Evolutionary conservation across 1,284 basidiomycete species (phyloP).

Genomic region (Rhodotorula glutinis): DNA sequence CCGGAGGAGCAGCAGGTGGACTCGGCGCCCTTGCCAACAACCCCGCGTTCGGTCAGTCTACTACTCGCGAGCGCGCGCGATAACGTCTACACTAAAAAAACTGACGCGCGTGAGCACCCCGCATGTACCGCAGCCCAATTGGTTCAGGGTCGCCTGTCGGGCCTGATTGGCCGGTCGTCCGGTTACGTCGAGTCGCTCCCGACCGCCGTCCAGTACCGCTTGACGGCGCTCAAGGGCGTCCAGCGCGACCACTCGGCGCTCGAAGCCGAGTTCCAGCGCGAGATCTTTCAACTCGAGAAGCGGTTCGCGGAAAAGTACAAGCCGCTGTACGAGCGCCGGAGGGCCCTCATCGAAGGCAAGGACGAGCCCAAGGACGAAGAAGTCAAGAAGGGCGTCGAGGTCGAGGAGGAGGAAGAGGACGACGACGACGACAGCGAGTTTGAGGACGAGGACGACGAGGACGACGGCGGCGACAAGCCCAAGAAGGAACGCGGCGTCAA

Average conservation of each 20-base stretch:
- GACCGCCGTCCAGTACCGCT: slow-evolving; percentile 71
- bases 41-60: slow-evolving; percentile 38
- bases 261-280: slow-evolving; percentile 92
- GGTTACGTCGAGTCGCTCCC: slow-evolving; percentile 86
- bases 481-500: slow-evolving; percentile 34
- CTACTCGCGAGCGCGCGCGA: too few relatives aligned
- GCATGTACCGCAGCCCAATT: slow-evolving; percentile 27
- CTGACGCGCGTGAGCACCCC: background rate
- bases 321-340: slow-evolving; percentile 83
- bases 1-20: slow-evolving; percentile 2
- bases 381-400: slow-evolving; percentile 70
- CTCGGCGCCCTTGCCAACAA: slow-evolving; percentile 37
- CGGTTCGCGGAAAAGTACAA: slow-evolving; percentile 86
- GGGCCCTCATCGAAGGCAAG: slow-evolving; percentile 76
- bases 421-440: slow-evolving; percentile 52
- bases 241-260: slow-evolving; percentile 90
- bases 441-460: slow-evolving; percentile 52
- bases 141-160: slow-evolving; percentile 56
- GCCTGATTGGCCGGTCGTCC: slow-evolving; percentile 72
- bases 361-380: slow-evolving; percentile 74
- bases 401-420: slow-evolving; percentile 57
- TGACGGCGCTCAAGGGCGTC: slow-evolving; percentile 91
- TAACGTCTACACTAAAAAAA: too few relatives aligned
- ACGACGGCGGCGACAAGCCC: slow-evolving; percentile 41
- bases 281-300: slow-evolving; percentile 94